Conservation (phyloP, 305 asterid species). For the Ilex paraguariensis region DNA sequence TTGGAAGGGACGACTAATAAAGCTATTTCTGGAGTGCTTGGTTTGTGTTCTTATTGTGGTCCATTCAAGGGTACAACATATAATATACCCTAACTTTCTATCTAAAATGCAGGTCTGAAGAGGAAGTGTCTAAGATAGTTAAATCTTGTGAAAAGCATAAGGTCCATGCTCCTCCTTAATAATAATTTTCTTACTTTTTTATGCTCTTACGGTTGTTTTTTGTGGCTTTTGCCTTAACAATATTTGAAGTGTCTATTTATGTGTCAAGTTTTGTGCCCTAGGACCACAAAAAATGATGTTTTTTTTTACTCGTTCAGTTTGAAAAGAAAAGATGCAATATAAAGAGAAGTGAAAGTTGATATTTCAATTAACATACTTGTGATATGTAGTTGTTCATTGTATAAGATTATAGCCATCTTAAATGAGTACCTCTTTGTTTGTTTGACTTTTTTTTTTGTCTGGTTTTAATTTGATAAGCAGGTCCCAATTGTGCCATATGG, state of each 20-base stretch:
- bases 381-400: no score
- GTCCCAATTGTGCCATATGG: constrained; percentile 98
- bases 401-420: no score
- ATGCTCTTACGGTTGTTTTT: background rate
- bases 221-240: background rate
- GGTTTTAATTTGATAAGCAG: constrained; percentile 38
- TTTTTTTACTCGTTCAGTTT: no score
- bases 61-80: background rate
- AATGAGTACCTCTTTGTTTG: no score
- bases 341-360: background rate
- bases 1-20: background rate
- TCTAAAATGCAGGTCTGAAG: constrained; percentile 62
- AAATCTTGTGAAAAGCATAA: constrained; percentile 70
- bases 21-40: constrained; percentile 6
- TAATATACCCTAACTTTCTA: constrained; percentile 9
- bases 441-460: constrained; percentile 8
- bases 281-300: background rate
- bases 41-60: background rate
- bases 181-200: background rate
- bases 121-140: constrained; percentile 87
- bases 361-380: no score
- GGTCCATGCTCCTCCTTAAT: constrained; percentile 38
- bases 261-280: background rate
- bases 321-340: background rate
- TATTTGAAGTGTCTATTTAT: background rate